Conservation (phyloP, 2,329 filamentous ascomycete species). For the Ophiocordyceps camponoti-saundersi region DNA sequence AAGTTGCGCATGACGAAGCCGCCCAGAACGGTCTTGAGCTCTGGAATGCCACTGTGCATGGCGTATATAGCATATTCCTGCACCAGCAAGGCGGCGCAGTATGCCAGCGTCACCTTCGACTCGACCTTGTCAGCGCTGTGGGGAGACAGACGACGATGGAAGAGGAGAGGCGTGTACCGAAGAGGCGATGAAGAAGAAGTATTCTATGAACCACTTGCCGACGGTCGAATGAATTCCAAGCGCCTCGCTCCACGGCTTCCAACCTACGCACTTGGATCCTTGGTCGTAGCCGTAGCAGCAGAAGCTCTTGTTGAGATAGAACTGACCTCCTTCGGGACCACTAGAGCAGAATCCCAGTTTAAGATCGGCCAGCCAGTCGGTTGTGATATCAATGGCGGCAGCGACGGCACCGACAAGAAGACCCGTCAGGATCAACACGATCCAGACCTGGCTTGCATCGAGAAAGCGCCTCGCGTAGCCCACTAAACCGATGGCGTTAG, state of each 20-base stretch:
- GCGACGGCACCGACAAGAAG: constrained; percentile 88
- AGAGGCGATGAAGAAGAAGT: constrained; percentile 74
- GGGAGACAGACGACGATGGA: not conserved
- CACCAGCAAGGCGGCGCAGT: constrained; percentile 67
- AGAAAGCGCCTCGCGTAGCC: constrained; percentile 57
- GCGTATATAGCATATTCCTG: constrained; percentile 89
- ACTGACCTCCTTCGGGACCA: constrained; percentile 68
- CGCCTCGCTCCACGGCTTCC: constrained; percentile 26
- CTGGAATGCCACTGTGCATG: constrained; percentile 88
- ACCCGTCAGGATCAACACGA: constrained; percentile 87
- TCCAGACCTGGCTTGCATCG: constrained; percentile 93
- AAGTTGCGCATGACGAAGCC: constrained; percentile 99
- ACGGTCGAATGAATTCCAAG: not conserved
- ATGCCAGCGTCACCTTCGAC: constrained; percentile 57
- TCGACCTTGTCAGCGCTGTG: not conserved
- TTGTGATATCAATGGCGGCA: constrained; percentile 83
- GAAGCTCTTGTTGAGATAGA: constrained; percentile 94
- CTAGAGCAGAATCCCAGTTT: constrained; percentile 90
- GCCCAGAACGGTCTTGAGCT: constrained; percentile 98
- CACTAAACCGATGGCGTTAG: constrained; percentile 50
- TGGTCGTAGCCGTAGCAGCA: constrained; percentile 95
- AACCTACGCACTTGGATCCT: constrained; percentile 61
- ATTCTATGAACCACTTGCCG: constrained; percentile 40
- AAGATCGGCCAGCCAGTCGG: constrained; percentile 91
- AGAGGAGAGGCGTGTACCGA: constrained; percentile 35